Evolutionary conservation across 2,329 filamentous ascomycete genomes (phyloP).

Genomic region (Trichoderma semiorbis): DNA sequence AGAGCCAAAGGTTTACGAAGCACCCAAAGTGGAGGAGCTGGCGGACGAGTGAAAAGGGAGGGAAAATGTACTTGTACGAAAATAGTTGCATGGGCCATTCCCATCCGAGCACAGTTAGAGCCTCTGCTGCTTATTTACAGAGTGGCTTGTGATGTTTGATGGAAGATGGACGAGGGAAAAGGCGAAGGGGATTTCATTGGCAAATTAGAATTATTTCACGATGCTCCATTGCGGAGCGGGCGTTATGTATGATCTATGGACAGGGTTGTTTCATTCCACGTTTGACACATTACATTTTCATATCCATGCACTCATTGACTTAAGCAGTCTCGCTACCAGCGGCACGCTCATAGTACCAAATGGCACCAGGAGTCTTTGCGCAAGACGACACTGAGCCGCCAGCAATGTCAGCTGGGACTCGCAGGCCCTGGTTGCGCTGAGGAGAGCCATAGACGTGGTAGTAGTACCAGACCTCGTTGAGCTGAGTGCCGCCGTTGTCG

Average conservation of each 20-base stretch:
- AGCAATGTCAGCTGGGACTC: slow-evolving; percentile 42
- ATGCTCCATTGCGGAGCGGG: neutral
- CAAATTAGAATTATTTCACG: neutral
- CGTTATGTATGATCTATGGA: slow-evolving; percentile 11
- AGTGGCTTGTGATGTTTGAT: neutral
- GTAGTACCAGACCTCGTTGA: slow-evolving; percentile 66
- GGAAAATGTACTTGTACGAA: neutral
- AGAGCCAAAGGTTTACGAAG: slow-evolving; percentile 42
- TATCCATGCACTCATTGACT: neutral
- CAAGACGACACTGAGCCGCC: slow-evolving; percentile 52
- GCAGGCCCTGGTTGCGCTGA: slow-evolving; percentile 48
- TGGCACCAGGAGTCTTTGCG: slow-evolving; percentile 49
- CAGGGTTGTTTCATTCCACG: neutral
- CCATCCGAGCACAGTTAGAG: neutral
- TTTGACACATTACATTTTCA: neutral
- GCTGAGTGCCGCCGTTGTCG: slow-evolving; percentile 55
- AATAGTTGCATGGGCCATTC: neutral
- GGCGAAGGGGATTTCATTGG: neutral
- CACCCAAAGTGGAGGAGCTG: slow-evolving; percentile 53
- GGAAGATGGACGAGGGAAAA: neutral
- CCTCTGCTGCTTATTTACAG: neutral
- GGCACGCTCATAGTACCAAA: slow-evolving; percentile 54
- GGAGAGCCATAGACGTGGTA: slow-evolving; percentile 56
- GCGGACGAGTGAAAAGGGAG: slow-evolving; percentile 46
- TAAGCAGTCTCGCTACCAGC: slow-evolving; percentile 27